Evolutionary conservation across 2,329 filamentous ascomycete genomes (phyloP).

Genomic region (Xylaria sp.): DNA sequence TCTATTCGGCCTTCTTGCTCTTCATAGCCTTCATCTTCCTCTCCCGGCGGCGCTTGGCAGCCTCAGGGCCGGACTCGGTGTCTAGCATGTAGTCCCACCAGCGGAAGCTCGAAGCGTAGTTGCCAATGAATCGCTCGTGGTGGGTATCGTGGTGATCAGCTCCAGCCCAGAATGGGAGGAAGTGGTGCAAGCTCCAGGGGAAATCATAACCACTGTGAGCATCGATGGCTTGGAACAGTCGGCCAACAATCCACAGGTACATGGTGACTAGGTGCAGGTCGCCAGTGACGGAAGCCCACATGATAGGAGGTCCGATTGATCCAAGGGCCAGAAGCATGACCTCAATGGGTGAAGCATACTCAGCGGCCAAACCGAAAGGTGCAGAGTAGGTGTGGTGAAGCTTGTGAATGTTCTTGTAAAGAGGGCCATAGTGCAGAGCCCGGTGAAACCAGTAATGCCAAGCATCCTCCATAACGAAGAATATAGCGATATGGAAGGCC

Average conservation of each 20-base stretch:
- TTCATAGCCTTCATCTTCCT: slow-evolving; percentile 74
- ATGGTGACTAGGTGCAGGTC: slow-evolving; percentile 96
- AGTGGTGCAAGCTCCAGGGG: slow-evolving; percentile 94
- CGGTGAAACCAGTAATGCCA: slow-evolving; percentile 99
- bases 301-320: slow-evolving; percentile 81
- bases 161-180: slow-evolving; percentile 97
- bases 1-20: slow-evolving; percentile 75
- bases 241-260: slow-evolving; percentile 94
- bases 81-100: slow-evolving; percentile 98
- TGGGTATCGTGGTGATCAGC: slow-evolving; percentile 96
- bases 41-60: slow-evolving; percentile 84
- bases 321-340: slow-evolving; percentile 94
- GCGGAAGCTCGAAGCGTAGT: slow-evolving; percentile 97
- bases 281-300: slow-evolving; percentile 84
- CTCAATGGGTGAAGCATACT: slow-evolving; percentile 98
- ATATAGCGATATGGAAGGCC: slow-evolving; percentile 88
- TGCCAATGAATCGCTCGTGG: slow-evolving; percentile 98
- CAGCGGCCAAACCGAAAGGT: slow-evolving; percentile 93
- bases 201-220: slow-evolving; percentile 98
- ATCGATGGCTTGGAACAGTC: slow-evolving; percentile 97
- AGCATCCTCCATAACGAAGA: slow-evolving; percentile 95
- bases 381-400: slow-evolving; percentile 99
- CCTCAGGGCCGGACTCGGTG: slow-evolving; percentile 91
- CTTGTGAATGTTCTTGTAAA: slow-evolving; percentile 98
- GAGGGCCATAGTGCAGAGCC: slow-evolving; percentile 88